These are phyloP conservation scores for Leishmania major DNA, from an alignment of 208 protist species.

Conservation along the genomic window DNA sequence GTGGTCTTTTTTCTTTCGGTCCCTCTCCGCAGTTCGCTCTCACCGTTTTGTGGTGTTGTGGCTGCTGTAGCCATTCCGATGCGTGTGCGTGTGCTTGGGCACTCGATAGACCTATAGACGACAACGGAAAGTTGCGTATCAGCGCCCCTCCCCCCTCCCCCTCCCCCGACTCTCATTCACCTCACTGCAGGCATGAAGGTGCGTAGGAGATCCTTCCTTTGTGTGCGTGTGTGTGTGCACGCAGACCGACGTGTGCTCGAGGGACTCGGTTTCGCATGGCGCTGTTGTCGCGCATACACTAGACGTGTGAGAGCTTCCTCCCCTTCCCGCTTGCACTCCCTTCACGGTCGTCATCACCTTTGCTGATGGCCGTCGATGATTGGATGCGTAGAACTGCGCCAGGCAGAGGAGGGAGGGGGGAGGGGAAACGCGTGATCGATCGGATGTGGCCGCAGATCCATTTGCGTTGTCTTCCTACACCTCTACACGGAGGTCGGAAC, in stretches of 20 bases:
- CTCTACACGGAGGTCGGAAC: background rate
- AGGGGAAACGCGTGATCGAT: background rate
- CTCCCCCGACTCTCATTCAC: background rate
- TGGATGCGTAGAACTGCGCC: background rate
- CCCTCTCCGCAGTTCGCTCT: background rate
- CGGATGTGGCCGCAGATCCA: background rate
- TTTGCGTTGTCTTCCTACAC: background rate
- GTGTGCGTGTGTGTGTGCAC: background rate
- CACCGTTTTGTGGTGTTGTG: background rate
- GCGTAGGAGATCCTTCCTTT: background rate
- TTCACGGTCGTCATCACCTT: background rate
- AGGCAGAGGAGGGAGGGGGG: no score
- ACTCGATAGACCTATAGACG: background rate
- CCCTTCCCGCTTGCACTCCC: background rate
- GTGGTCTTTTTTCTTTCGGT: background rate
- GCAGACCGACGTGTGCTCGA: background rate
- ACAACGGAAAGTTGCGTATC: background rate
- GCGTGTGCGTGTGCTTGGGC: background rate
- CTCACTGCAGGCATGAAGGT: background rate
- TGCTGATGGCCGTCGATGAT: background rate
- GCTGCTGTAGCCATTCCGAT: background rate
- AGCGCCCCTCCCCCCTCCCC: background rate
- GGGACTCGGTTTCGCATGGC: background rate
- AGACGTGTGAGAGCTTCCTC: background rate
- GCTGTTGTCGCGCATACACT: background rate